Evolutionary conservation across 305 asterid genomes (phyloP), one percentile per base, ranked within the genome.

Genomic region (Fraxinus paxiana): DNA sequence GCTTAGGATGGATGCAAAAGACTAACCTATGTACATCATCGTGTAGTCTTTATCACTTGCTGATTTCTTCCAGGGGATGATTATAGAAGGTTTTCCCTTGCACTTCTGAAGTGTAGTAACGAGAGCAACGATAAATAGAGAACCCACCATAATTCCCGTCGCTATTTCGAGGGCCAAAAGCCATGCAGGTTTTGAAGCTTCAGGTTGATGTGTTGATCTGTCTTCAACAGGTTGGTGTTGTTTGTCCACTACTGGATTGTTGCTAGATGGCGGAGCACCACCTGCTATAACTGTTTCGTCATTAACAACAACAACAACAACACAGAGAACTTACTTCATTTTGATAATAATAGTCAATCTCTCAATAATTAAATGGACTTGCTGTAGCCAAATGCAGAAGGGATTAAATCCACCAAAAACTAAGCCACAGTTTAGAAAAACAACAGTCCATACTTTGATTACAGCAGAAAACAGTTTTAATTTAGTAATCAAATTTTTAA

Each of bases 41-140:
- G 81, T 85, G 86, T 86, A 84, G 75, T 94, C 98, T 88, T 83
- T 92, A 72, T 89, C 46, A 56, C 97, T 96, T 67, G 90, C 86
- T 7, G 97, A 93, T 86, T 91, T 96, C 89, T 90, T 96, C 99
- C 99, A 93, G 2, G 94, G 98, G 82, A 91, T 92, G 48, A 92
- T 86, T 79, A 94, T 89, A 0, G 91, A 90, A 74, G 97, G 92
- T 81, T 88, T 89, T 31, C 83, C 86, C 84, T 92, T 93, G 90
- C 89, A 94, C 89, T 86, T 96, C 70, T 87, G 91, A 87, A 85
- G 74, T 20, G 88, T 87, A 30, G 97, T 88, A 71, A 91, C 74
- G 86, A 93, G 75, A 81, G 91, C 95, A 76, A 88, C 80, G 2
- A 93, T 69, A 75, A 96, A 87, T 56, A 96, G 91, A 82, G 88